Evolutionary conservation across 2,329 filamentous ascomycete species (phyloP).

Genomic region (Stagonosporopsis cucurbitacearum): DNA sequence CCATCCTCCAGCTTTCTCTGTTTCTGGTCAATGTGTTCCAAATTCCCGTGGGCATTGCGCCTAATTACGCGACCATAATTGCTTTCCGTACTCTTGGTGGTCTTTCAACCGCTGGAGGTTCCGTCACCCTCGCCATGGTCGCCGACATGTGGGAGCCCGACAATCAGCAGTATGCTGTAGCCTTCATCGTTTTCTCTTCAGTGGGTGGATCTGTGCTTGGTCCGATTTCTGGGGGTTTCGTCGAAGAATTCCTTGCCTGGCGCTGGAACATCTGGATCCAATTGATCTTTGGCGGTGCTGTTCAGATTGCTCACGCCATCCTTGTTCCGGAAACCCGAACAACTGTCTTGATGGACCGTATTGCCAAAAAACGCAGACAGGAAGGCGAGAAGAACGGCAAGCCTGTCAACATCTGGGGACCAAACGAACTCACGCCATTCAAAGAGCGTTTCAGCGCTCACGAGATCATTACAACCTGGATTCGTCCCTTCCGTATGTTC

Average conservation of each 20-base stretch:
- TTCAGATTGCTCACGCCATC: conserved; percentile 71
- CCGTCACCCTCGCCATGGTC: conserved; percentile 69
- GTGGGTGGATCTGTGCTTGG: conserved; percentile 79
- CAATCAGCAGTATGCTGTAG: conserved; percentile 25
- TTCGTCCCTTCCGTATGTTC: conserved; percentile 74
- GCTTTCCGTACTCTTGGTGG: conserved; percentile 61
- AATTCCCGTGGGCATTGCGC: conserved; percentile 68
- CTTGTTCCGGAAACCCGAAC: conserved; percentile 79
- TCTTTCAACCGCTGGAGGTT: conserved; percentile 65
- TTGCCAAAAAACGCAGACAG: conserved; percentile 76
- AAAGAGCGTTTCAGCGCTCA: conserved; percentile 47
- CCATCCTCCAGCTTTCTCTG: conserved; percentile 74
- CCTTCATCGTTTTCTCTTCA: conserved; percentile 73
- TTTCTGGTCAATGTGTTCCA: conserved; percentile 81
- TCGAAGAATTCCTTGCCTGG: conserved; percentile 73
- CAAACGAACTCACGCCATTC: conserved; percentile 67
- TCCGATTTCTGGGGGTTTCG: conserved; percentile 79
- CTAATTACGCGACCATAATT: conserved; percentile 74
- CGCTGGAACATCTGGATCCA: conserved; percentile 86
- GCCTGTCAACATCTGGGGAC: conserved; percentile 71
- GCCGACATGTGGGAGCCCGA: conserved; percentile 63
- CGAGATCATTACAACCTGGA: conserved; percentile 59
- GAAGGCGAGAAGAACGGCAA: conserved; percentile 65
- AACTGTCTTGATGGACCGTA: conserved; percentile 77
- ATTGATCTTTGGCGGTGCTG: conserved; percentile 75